These are phyloP conservation scores for Pisolithus sp. DNA, from an alignment of 768 basidiomycete species.

Conservation along the genomic window DNA sequence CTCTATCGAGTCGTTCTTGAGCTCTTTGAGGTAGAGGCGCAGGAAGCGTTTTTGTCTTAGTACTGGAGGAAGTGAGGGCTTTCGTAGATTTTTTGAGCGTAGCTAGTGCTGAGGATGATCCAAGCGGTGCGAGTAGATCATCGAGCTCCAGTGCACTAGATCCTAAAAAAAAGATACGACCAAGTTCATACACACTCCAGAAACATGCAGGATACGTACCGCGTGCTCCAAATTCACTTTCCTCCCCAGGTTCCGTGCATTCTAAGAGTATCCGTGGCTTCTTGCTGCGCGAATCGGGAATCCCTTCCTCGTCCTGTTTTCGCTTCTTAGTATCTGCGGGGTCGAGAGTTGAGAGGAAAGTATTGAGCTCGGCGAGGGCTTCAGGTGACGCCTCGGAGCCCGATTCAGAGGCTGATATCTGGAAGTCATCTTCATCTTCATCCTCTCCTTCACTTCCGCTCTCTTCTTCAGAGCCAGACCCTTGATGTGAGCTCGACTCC, in stretches of 20 bases:
- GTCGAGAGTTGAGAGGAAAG: conserved; percentile 66
- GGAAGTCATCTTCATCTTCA: conserved; percentile 38
- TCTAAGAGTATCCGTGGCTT: conserved; percentile 63
- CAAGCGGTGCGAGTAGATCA: conserved; percentile 71
- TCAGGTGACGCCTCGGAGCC: conserved; percentile 43
- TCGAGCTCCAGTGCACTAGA: conserved; percentile 53
- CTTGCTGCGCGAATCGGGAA: conserved; percentile 23
- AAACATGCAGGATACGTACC: conserved; percentile 32
- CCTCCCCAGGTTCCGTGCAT: conserved; percentile 70
- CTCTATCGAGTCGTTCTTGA: conserved; percentile 85
- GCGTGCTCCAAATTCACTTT: conserved; percentile 71
- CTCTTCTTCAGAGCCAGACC: conserved; percentile 15
- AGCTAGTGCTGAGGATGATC: conserved; percentile 53
- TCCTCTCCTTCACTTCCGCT: conserved; percentile 31
- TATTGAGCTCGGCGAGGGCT: conserved; percentile 63
- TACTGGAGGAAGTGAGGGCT: conserved; percentile 46
- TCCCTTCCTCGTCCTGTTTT: conserved; percentile 16
- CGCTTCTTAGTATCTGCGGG: conserved; percentile 55
- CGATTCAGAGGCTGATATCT: conserved; percentile 40
- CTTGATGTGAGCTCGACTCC: conserved; percentile 9
- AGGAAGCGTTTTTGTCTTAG: conserved; percentile 56
- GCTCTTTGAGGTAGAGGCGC: conserved; percentile 83
- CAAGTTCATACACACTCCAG: background rate
- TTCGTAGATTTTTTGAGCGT: conserved; percentile 69
- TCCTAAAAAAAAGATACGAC: conserved; percentile 27